Evolutionary conservation across 352 stramenopile species (phyloP), one percentile per base, ranked within the genome.

Genomic region (Globisporangium apiculatum): DNA sequence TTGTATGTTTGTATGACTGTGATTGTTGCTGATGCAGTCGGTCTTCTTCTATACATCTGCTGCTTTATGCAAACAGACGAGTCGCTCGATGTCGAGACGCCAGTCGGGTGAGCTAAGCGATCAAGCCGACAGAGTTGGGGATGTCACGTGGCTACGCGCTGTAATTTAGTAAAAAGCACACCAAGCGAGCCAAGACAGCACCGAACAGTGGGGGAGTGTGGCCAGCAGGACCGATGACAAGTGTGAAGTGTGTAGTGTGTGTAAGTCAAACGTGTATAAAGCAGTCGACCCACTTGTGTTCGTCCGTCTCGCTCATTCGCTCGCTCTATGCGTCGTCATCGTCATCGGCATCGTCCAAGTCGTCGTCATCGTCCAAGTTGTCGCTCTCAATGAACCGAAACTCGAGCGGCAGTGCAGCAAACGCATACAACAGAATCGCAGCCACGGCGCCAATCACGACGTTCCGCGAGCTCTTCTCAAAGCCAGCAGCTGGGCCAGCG

Each of bases 391-490:
- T 54, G 45, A 87, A 70, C 45, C 78, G 67, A 47, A 95, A 72
- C 15, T 70, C 62, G 42, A 91, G 50, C 37, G 82, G 83, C 38
- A 94, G 55, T 6, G 73, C 70, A 5, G 86, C 83, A 15, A 94
- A 53, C 9, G 72, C 73, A 60, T 95, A 95, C 58, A 95, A 40
- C 7, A 91, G 51, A 12, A 95, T 67, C 17, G 83, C 77, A 12
- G 71, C 70, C 9, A 93, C 67, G 3, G 79, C 85, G 4, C 85
- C 85, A 37, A 95, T 76, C 53, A 95, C 76, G 48, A 91, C 80
- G 48, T 93, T 93, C 53, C 83, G 79, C 55, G 80, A 75, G 38
- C 80, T 69, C 64, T 95, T 93, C 58, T 88, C 69, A 53, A 90
- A 92, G 31, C 64, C 47, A 18, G 81, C 70, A 11, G 24, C 42